phyloP scores from a whole-genome alignment of 2,329 filamentous ascomycete species.

The Diaporthe citrichinensis region DNA sequence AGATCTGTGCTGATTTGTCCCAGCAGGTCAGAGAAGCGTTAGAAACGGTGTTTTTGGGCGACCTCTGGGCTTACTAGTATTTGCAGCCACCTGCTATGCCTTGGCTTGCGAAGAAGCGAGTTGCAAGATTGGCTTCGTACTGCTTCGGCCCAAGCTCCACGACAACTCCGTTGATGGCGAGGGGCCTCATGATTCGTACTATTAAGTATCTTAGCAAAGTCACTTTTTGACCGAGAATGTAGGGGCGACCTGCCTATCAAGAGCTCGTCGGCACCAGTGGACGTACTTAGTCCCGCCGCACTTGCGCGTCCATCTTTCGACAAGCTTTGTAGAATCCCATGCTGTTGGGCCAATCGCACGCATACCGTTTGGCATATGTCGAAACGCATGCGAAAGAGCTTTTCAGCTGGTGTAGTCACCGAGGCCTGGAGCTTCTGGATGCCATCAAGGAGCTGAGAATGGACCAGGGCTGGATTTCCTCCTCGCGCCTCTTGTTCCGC shows the following conservation, averaged over 20 bases:
- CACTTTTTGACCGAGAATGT: background rate
- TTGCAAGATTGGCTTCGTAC: background rate
- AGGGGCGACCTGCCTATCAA: background rate
- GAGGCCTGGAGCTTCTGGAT: conserved; percentile 10
- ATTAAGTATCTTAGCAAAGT: background rate
- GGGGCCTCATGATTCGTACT: background rate
- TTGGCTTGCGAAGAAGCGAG: conserved; percentile 19
- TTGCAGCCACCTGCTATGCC: conserved; percentile 1
- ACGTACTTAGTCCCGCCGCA: background rate
- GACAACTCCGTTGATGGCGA: background rate
- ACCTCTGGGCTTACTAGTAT: background rate
- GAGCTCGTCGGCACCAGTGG: background rate
- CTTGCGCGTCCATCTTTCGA: background rate
- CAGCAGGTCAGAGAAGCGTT: background rate
- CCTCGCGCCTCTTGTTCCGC: background rate
- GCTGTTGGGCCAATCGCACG: conserved; percentile 4
- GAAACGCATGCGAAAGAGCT: background rate
- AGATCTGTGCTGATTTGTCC: background rate
- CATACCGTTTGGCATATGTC: background rate
- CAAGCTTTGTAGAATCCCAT: background rate
- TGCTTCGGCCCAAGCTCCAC: background rate
- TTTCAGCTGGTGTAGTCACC: background rate
- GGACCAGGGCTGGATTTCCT: background rate
- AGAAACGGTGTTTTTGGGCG: background rate
- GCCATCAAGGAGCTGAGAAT: background rate